Base-by-base conservation (phyloP, 2,329 filamentous ascomycete genomes). In the Fusarium papillatum region DNA sequence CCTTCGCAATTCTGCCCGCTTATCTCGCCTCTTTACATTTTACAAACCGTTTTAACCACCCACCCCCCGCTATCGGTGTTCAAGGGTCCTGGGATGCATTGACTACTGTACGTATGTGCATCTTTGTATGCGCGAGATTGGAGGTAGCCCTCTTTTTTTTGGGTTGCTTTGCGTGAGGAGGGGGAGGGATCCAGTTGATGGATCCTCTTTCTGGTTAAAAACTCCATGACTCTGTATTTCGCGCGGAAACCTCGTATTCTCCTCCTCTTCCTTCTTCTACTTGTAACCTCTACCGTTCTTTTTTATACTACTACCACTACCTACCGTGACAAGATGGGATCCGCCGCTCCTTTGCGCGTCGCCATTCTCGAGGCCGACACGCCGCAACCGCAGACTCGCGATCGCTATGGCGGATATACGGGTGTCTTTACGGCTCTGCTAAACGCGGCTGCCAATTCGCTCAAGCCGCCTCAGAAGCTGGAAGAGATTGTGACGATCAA, bases 331-430 rank as follows among this genome's bases (percentile, higher is more conserved):
- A 29, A 75, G 63, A 79, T 80, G 76, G 43, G 55, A 38, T 68
- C 74, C 60, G 64, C 70, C 17, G 43, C 90, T 36, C 90, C 90
- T 36, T 86, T 96, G 77, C 93, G 94, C 68, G 93, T 98, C 84
- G 95, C 96, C 59, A 90, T 98, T 78, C 92, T 98, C 77, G 95
- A 98, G 88, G 93, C 94, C 87, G 96, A 98, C 85, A 94, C 91
- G 2, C 95, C 95, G 2, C 87, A 94, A 62, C 89, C 91, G 2
- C 84, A 89, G 53, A 90, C 93, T 43, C 86, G 90, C 66, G 88
- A 88, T 67, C 91, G 91, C 79, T 95, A 94, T 84, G 90, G 91
- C 64, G 88, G 89, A 71, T 98, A 98, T 85, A 91, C 92, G 73
- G 93, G 91, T 73, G 89, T 95, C 71, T 95, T 95, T 84, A 88